Conservation (phyloP, 1,284 basidiomycete genomes). For the Ganoderma boninense region DNA sequence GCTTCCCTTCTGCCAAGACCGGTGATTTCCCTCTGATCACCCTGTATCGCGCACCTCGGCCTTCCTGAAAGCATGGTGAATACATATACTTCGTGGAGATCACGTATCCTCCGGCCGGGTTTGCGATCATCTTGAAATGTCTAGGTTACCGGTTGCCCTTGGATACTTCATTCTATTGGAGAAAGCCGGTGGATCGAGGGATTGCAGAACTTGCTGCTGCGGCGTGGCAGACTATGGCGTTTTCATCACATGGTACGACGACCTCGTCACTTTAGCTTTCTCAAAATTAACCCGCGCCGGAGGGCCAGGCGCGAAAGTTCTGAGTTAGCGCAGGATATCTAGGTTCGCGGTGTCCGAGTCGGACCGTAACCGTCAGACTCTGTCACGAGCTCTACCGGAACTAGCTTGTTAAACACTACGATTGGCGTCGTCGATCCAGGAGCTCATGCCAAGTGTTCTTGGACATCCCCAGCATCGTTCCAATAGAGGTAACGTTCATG, state of each 20-base stretch:
- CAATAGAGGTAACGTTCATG: neutral
- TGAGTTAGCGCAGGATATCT: neutral
- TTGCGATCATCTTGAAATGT: neutral
- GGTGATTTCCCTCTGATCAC: neutral
- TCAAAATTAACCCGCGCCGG: neutral
- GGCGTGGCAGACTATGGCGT: neutral
- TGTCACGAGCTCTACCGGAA: neutral
- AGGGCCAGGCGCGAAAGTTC: neutral
- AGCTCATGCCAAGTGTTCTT: constrained; percentile 9
- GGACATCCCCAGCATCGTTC: neutral
- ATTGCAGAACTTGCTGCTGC: neutral
- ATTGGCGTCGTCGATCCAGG: constrained; percentile 13
- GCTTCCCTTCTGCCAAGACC: constrained; percentile 28
- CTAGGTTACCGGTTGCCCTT: neutral
- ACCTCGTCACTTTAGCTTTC: neutral
- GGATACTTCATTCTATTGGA: neutral
- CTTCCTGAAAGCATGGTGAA: neutral
- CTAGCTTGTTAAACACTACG: neutral
- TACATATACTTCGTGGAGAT: neutral
- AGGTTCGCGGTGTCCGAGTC: neutral
- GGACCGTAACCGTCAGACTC: neutral
- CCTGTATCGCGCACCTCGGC: neutral
- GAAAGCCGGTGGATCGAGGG: neutral
- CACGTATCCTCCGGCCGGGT: neutral
- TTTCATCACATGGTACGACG: neutral